Evolutionary conservation across 192 early-diverging fungal genomes (phyloP), one percentile per base, ranked within the genome.

Genomic region (Rhizophagus prolifer): DNA sequence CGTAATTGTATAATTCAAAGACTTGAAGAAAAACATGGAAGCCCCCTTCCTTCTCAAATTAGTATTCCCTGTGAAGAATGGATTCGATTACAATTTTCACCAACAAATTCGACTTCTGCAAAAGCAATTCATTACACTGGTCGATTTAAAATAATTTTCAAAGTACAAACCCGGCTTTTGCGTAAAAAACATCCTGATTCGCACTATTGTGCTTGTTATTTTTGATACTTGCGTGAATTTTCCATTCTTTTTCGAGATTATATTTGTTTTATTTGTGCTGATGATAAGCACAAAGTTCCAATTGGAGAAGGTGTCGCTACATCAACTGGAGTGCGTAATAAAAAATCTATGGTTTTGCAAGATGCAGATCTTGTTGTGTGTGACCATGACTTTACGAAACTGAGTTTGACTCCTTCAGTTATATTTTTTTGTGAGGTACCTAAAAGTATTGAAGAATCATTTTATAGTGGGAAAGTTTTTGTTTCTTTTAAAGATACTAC

Each of bases 281-380:
- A 66, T 66, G 13, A 66, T 41, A 66, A 66, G 16, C 64, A 66
- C 31, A 66, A 66, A 66, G 34, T 66, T 13, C 64, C 34, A 30
- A 66, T 66, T 36, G 2, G 64, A 31, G 30, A 65, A 31, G 5
- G 5, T 65, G 30, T 65, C 14, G 31, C 63, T 31, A 65, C 10
- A 16, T 65, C 28, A 65, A 65, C 63, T 34, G 28, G 12, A 38
- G 14, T 34, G 1, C 28, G 30, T 30, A 65, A 65, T 16, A 65
- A 65, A 65, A 25, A 65, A 6, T 26, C 13, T 30, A 31, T 31
- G 4, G 30, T 36, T 61, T 61, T 61, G 1, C 23, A 61, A 26
- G 23, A 61, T 26, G 26, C 23, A 26, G n/a, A 2, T 61, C n/a
- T 61, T 7, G 1, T 26, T 61, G 60, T 5, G 3, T 61, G 0